These are phyloP conservation scores for Camelina sativa DNA, from an alignment of 345 rosid genomes.

Conservation along the genomic window DNA sequence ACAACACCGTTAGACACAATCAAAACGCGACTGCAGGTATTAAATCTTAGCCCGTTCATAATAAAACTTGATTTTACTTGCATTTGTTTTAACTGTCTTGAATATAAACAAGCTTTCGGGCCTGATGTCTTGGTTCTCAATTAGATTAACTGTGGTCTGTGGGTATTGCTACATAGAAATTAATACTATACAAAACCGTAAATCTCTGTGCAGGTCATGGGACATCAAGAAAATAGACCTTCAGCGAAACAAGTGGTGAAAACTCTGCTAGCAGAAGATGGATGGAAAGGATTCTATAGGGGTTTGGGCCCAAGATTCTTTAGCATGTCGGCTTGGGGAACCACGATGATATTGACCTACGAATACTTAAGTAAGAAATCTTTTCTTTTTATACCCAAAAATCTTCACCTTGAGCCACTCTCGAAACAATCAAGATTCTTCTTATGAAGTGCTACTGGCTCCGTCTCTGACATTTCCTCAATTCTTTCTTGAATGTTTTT, in stretches of 20 bases:
- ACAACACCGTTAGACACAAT: slow-evolving; percentile 96
- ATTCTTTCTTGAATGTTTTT: slow-evolving; percentile 34
- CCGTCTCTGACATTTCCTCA: slow-evolving; percentile 10
- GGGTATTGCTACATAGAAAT: neutral
- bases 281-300: slow-evolving; percentile 93
- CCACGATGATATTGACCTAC: slow-evolving; percentile 92
- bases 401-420: slow-evolving; percentile 11
- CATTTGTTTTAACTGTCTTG: neutral
- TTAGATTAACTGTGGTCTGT: neutral
- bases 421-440: neutral
- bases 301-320: slow-evolving; percentile 96
- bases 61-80: neutral
- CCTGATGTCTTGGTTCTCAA: neutral
- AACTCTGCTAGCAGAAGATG: slow-evolving; percentile 77
- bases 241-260: slow-evolving; percentile 73
- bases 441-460: slow-evolving; percentile 1
- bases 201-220: slow-evolving; percentile 64
- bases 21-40: slow-evolving; percentile 95
- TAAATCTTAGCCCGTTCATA: neutral
- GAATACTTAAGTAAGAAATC: slow-evolving; percentile 88
- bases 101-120: neutral
- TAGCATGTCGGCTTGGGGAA: slow-evolving; percentile 99
- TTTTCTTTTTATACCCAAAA: neutral
- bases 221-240: slow-evolving; percentile 71
- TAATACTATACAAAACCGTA: neutral